phyloP scores from a whole-genome alignment of 169 alveolate genomes.

The Perkinsus chesapeaki region DNA sequence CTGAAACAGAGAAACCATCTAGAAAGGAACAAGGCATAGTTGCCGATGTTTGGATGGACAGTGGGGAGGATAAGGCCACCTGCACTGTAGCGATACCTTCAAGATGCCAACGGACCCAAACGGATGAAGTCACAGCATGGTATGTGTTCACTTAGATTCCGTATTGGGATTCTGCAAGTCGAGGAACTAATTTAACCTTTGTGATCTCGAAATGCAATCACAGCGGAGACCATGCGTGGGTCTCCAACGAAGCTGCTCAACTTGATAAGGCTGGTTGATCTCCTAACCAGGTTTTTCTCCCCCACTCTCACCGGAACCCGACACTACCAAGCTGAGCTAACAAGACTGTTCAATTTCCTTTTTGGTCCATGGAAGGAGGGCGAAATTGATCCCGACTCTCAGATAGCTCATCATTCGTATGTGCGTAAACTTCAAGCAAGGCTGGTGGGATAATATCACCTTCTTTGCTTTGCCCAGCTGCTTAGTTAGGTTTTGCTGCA shows the following conservation, averaged over 20 bases:
- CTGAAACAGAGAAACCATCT: neutral
- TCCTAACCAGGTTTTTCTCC: neutral
- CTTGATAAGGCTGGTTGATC: neutral
- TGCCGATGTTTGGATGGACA: neutral
- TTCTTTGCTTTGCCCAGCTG: neutral
- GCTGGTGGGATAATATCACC: neutral
- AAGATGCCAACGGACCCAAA: neutral
- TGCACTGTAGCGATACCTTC: neutral
- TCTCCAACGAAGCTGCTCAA: neutral
- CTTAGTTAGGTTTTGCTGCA: neutral
- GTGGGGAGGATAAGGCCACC: neutral
- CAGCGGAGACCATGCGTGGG: neutral
- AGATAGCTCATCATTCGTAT: neutral
- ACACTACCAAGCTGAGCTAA: neutral
- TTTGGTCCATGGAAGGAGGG: neutral
- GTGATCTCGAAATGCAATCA: too few species aligned
- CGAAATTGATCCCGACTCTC: neutral
- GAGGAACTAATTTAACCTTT: too few species aligned
- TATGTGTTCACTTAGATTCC: too few species aligned
- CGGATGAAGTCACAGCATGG: neutral
- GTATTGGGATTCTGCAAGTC: too few species aligned
- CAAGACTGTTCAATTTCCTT: neutral
- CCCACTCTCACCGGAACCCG: neutral
- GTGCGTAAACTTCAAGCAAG: neutral
- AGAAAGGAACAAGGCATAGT: neutral